Percentiles rank a stretch among this genome's conserved stretches.
These are phyloP conservation scores for Fusarium sulawesiense DNA, from an alignment of 2,329 filamentous ascomycete genomes.

Conservation along the genomic window DNA sequence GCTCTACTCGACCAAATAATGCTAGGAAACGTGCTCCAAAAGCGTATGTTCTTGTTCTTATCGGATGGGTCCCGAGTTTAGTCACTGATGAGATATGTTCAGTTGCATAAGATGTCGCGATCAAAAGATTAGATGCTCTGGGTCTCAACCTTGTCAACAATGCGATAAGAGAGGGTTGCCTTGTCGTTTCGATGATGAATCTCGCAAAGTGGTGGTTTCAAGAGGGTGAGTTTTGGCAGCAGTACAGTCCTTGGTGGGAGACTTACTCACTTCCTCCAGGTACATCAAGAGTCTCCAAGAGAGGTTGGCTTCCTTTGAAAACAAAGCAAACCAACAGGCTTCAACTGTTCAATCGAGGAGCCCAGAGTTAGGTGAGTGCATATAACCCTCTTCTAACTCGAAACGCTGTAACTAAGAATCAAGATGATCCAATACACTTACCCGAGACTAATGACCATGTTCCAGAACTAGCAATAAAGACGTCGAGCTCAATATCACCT, in stretches of 20 bases:
- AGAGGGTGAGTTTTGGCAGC: slow-evolving; percentile 7
- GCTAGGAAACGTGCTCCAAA: slow-evolving; percentile 33
- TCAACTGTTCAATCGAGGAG: neutral
- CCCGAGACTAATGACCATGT: neutral
- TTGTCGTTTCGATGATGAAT: slow-evolving; percentile 30
- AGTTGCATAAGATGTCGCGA: slow-evolving; percentile 37
- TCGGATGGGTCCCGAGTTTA: neutral
- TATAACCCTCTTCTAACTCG: neutral
- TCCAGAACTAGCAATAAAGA: neutral
- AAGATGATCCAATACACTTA: neutral
- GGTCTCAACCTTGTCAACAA: slow-evolving; percentile 30
- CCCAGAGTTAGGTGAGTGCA: slow-evolving; percentile 1
- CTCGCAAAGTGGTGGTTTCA: slow-evolving; percentile 34
- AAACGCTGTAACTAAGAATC: neutral
- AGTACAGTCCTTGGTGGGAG: too few species aligned
- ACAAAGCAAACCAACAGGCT: neutral
- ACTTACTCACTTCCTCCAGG: slow-evolving; percentile 2
- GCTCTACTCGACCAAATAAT: slow-evolving; percentile 16
- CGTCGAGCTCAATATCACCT: slow-evolving; percentile 2
- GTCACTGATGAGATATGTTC: neutral
- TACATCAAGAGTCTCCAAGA: slow-evolving; percentile 32
- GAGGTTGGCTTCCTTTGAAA: slow-evolving; percentile 21
- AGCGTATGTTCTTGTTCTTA: slow-evolving; percentile 21
- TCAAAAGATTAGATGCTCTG: slow-evolving; percentile 37
- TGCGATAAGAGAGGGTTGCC: slow-evolving; percentile 26